A percentile compares a stretch with the other conserved stretches of the same genome.
phyloP scores from a whole-genome alignment of 23 red algal species.

The Gracilaria vermiculophylla region DNA sequence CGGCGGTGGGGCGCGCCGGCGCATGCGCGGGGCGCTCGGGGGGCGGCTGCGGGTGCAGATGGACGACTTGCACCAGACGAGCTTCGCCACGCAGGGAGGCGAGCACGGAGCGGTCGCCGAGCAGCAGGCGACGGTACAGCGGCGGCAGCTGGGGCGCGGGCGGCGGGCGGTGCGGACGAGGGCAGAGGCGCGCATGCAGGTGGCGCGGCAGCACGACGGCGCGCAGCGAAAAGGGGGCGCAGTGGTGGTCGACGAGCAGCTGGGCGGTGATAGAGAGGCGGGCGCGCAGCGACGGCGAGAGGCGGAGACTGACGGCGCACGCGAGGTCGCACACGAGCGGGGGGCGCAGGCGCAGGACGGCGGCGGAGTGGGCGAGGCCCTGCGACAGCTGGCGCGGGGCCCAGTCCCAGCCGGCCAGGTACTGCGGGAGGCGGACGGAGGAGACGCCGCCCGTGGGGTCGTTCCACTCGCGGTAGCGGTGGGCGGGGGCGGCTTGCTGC shows the following conservation, averaged over 20 bases:
- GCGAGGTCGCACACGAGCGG: background rate
- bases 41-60: background rate
- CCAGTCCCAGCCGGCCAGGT: slow-evolving; percentile 38
- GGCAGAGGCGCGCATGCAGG: background rate
- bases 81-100: background rate
- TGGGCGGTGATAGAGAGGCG: background rate
- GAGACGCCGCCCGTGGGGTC: slow-evolving; percentile 29
- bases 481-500: background rate
- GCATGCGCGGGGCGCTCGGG: background rate
- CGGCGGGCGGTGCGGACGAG: background rate
- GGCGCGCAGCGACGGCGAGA: background rate
- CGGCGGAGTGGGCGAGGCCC: background rate
- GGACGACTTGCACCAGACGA: background rate
- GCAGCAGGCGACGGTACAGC: background rate
- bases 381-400: background rate
- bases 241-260: background rate
- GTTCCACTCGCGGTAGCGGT: slow-evolving; percentile 27
- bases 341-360: background rate
- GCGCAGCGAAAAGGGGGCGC: background rate
- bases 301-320: background rate
- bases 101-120: background rate
- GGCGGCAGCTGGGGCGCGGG: background rate
- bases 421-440: background rate
- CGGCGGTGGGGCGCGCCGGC: background rate
- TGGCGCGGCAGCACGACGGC: background rate